Percentiles rank a stretch among this genome's conserved stretches.
Evolutionary conservation across 2,329 filamentous ascomycete species (phyloP).

Genomic region (Epichloe aotearoae): DNA sequence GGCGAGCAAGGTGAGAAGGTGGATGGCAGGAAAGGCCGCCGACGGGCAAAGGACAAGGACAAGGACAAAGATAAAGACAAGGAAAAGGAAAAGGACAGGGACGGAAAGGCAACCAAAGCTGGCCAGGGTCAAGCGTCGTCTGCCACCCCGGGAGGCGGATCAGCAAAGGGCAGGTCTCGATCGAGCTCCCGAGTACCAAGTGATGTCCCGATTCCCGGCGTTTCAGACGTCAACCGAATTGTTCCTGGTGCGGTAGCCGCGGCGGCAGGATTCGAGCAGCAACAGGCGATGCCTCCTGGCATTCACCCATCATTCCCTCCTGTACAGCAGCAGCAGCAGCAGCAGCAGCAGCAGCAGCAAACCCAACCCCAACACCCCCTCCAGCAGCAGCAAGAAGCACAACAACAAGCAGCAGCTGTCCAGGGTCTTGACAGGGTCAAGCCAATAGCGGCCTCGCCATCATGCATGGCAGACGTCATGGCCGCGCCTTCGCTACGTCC

Average conservation of each 20-base stretch:
- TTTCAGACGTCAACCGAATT: background rate
- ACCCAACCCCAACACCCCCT: background rate
- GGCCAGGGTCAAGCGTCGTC: slow-evolving; percentile 28
- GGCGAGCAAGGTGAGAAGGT: slow-evolving; percentile 33
- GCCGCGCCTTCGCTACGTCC: slow-evolving; percentile 42
- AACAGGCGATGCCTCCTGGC: slow-evolving; percentile 13
- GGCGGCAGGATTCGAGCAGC: slow-evolving; percentile 28
- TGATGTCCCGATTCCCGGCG: slow-evolving; percentile 11
- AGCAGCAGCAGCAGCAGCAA: background rate
- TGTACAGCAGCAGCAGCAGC: background rate
- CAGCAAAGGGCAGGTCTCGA: slow-evolving; percentile 36
- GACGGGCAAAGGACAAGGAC: slow-evolving; percentile 28
- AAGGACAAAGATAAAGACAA: slow-evolving; percentile 8
- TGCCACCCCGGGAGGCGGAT: slow-evolving; percentile 25
- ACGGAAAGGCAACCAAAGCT: slow-evolving; percentile 24
- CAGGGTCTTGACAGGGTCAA: slow-evolving; percentile 23
- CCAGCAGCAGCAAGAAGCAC: slow-evolving; percentile 9
- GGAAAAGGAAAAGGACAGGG: slow-evolving; percentile 18
- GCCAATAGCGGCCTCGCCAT: slow-evolving; percentile 20
- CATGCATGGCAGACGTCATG: slow-evolving; percentile 36
- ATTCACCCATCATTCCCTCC: slow-evolving; percentile 26
- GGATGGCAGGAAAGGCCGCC: slow-evolving; percentile 24
- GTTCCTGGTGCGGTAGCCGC: slow-evolving; percentile 2
- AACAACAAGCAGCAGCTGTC: slow-evolving; percentile 8
- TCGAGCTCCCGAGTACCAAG: slow-evolving; percentile 38